Conservation (phyloP, 1,139 yeast genomes). For the Pneumocystis sp. region DNA sequence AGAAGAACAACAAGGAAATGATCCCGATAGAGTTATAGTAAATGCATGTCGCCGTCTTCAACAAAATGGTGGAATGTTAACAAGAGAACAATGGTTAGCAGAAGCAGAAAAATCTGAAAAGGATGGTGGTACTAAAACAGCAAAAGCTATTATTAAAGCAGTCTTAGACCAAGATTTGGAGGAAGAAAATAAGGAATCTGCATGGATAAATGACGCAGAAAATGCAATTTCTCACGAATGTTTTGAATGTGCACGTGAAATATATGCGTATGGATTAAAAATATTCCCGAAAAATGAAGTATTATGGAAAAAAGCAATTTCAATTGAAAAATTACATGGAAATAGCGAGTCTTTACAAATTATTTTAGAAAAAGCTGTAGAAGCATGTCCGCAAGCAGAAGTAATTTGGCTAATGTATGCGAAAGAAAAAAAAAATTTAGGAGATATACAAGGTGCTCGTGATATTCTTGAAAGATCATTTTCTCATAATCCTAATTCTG, state of each 20-base stretch:
- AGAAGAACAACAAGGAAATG: conserved; percentile 43
- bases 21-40: conserved; percentile 33
- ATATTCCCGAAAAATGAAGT: conserved; percentile 35
- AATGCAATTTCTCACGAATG: conserved; percentile 21
- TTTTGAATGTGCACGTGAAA: conserved; percentile 31
- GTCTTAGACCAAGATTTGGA: conserved; percentile 24
- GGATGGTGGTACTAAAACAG: conserved; percentile 23
- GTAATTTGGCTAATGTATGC: conserved; percentile 55
- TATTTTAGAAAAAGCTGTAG: conserved; percentile 39
- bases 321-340: conserved; percentile 30
- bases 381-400: conserved; percentile 34
- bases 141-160: conserved; percentile 25
- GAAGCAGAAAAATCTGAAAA: conserved; percentile 32
- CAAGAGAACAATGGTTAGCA: conserved; percentile 33
- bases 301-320: conserved; percentile 43
- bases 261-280: conserved; percentile 36
- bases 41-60: conserved; percentile 39
- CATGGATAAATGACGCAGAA: conserved; percentile 28
- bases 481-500: conserved; percentile 30
- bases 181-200: conserved; percentile 19
- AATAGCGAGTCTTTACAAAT: conserved; percentile 28
- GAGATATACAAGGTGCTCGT: conserved; percentile 40
- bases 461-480: conserved; percentile 38
- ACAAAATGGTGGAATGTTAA: conserved; percentile 21
- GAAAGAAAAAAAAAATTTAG: conserved; percentile 44